Conservation (phyloP, 202 grass and related monocot species). For the Carex arenaria region DNA sequence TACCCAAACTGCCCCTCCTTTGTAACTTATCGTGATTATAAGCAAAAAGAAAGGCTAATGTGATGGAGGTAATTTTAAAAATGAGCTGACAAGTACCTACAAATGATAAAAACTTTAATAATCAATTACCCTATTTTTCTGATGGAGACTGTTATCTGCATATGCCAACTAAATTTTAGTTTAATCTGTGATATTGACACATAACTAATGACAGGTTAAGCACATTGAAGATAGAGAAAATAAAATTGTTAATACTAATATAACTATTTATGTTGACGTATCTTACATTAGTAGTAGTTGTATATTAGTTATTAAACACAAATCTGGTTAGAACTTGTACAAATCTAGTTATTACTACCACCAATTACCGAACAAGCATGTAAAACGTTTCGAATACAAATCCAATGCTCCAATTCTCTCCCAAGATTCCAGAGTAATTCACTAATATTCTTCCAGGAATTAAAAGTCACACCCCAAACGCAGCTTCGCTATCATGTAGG, state of each 20-base stretch:
- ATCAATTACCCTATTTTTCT: not conserved
- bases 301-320: not conserved
- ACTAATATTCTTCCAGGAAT: not conserved
- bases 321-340: not conserved
- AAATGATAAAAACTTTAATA: not conserved
- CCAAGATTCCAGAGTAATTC: not conserved
- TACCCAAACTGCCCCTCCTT: not conserved
- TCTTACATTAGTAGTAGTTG: not conserved
- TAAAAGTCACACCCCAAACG: not conserved
- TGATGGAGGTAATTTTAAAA: not conserved
- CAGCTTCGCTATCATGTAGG: not conserved
- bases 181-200: not conserved
- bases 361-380: not conserved
- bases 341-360: not conserved
- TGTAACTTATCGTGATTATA: not conserved
- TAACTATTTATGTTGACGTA: not conserved
- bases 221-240: not conserved
- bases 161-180: not conserved
- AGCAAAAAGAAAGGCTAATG: not conserved
- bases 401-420: not conserved
- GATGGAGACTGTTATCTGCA: not conserved
- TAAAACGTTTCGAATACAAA: not conserved
- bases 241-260: not conserved
- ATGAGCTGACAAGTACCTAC: not conserved
- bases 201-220: not conserved